Conservation (phyloP, 768 basidiomycete genomes). For the Hygrocybe punicea region DNA sequence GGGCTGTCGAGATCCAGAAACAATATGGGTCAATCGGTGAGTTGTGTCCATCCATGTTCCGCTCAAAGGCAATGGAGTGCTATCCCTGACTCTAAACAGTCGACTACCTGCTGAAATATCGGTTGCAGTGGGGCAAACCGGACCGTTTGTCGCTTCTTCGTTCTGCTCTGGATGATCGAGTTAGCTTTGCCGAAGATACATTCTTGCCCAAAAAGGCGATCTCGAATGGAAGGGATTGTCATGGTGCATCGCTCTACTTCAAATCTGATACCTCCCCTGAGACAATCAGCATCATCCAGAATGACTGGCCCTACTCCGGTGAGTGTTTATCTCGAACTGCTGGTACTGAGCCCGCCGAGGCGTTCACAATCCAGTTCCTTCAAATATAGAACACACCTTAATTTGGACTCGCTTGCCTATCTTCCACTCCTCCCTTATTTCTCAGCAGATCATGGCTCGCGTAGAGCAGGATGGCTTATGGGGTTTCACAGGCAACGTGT, state of each 20-base stretch:
- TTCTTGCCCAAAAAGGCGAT: neutral
- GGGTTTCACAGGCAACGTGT: conserved; percentile 68
- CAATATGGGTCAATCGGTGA: conserved; percentile 66
- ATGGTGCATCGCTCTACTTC: conserved; percentile 58
- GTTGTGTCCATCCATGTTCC: conserved; percentile 18
- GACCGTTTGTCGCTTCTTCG: conserved; percentile 61
- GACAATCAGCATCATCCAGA: conserved; percentile 67
- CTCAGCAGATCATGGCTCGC: conserved; percentile 49
- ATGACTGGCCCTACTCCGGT: conserved; percentile 91
- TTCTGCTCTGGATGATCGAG: conserved; percentile 44
- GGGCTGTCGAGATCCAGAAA: conserved; percentile 51
- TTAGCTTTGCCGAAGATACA: conserved; percentile 13
- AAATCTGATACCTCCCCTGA: conserved; percentile 55
- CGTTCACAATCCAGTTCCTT: conserved; percentile 49
- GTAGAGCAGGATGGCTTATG: conserved; percentile 75
- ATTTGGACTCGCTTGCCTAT: conserved; percentile 78
- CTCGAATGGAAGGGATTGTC: conserved; percentile 13
- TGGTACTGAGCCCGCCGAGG: conserved; percentile 12
- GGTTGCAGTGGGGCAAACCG: conserved; percentile 72
- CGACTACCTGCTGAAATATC: conserved; percentile 65
- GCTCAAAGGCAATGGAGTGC: neutral
- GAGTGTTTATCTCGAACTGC: conserved; percentile 11
- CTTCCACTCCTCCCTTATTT: conserved; percentile 57
- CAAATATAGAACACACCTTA: conserved; percentile 68
- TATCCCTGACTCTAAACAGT: conserved; percentile 37